Evolutionary conservation across 2,329 filamentous ascomycete species (phyloP).

Genomic region (Aphanocladium album): DNA sequence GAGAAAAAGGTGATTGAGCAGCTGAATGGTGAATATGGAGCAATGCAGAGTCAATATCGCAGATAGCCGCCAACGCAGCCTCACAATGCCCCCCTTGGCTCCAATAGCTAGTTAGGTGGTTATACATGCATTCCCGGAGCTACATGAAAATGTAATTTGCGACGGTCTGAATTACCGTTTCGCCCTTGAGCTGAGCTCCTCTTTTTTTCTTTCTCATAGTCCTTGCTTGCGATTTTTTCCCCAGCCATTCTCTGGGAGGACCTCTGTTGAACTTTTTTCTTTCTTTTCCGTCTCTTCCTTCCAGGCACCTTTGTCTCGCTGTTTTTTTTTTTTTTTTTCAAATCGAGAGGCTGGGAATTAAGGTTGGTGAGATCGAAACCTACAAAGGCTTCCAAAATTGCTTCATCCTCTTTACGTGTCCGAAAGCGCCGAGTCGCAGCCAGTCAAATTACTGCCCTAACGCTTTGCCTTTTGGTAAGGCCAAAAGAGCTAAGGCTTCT

Average conservation of each 20-base stretch:
- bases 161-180: slow-evolving; percentile 3
- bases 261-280: not conserved
- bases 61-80: not conserved
- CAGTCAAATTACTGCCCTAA: not conserved
- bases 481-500: no score
- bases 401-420: not conserved
- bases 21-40: not conserved
- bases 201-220: not conserved
- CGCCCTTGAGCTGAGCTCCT: slow-evolving; percentile 7
- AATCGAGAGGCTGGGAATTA: not conserved
- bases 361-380: not conserved
- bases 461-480: not conserved
- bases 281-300: not conserved
- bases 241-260: not conserved
- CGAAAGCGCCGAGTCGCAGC: not conserved
- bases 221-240: no score
- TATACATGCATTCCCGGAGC: not conserved
- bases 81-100: not conserved
- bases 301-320: not conserved
- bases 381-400: not conserved
- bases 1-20: not conserved
- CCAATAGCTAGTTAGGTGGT: not conserved
- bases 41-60: not conserved
- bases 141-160: slow-evolving; percentile 8
- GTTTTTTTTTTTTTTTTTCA: no score